Percentiles rank a stretch among this genome's conserved stretches.
Conservation (phyloP, 139 green algal species). For the Helicosporidium sp. region DNA sequence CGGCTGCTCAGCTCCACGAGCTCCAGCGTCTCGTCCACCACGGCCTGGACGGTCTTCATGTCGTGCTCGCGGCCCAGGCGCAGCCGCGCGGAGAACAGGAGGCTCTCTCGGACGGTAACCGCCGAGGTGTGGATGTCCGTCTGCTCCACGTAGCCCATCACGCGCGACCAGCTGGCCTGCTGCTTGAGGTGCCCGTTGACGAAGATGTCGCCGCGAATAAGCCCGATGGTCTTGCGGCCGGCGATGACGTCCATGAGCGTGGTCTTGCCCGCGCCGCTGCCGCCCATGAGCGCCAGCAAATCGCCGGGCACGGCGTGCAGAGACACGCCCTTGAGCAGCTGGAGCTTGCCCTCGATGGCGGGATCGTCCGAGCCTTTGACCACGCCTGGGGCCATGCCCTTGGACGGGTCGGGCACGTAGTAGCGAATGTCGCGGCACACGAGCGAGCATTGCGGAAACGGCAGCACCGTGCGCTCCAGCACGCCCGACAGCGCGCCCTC, state of each 20-base stretch:
- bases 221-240: conserved; percentile 51
- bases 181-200: conserved; percentile 40
- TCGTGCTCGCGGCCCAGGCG: conserved; percentile 13
- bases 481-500: too few relatives aligned
- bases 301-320: conserved; percentile 23
- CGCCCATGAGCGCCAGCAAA: conserved; percentile 51
- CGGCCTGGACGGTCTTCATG: conserved; percentile 1
- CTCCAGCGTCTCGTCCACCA: conserved; percentile 43
- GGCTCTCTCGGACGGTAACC: conserved; percentile 37
- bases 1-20: conserved; percentile 49
- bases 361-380: conserved; percentile 15
- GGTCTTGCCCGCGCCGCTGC: background rate
- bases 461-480: conserved; percentile 19
- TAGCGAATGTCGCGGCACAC: conserved; percentile 38
- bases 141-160: conserved; percentile 32
- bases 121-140: conserved; percentile 19
- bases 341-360: conserved; percentile 25
- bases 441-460: conserved; percentile 43
- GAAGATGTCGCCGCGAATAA: conserved; percentile 42
- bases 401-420: conserved; percentile 38
- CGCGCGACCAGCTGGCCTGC: conserved; percentile 39
- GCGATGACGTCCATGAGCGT: conserved; percentile 32
- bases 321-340: conserved; percentile 33
- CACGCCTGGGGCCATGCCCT: conserved; percentile 9
- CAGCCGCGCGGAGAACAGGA: conserved; percentile 42